Conservation (phyloP, 2,329 filamentous ascomycete species). For the Lasiodiplodia sp. region DNA sequence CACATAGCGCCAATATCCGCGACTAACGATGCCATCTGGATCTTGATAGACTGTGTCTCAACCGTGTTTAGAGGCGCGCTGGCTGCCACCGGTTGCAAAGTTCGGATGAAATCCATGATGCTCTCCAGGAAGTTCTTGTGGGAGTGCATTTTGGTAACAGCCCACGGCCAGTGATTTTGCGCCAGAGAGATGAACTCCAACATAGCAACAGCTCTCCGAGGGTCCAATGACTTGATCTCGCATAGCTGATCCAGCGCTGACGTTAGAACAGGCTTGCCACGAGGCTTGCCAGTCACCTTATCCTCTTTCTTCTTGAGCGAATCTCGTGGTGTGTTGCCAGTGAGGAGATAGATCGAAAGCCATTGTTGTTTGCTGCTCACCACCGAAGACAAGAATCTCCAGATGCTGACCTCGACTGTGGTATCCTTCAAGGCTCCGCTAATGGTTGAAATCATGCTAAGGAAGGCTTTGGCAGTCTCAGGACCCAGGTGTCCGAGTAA, state of each 20-base stretch:
- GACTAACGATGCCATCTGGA: slow-evolving; percentile 75
- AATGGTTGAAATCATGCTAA: slow-evolving; percentile 77
- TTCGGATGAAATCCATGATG: slow-evolving; percentile 73
- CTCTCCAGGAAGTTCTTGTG: slow-evolving; percentile 76
- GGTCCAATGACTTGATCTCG: slow-evolving; percentile 68
- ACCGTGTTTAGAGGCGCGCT: slow-evolving; percentile 51
- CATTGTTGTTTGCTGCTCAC: slow-evolving; percentile 92
- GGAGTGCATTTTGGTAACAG: slow-evolving; percentile 78
- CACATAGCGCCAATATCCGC: slow-evolving; percentile 92
- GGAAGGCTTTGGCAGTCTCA: slow-evolving; percentile 81
- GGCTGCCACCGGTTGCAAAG: slow-evolving; percentile 63
- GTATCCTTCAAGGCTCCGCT: slow-evolving; percentile 76
- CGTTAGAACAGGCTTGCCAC: slow-evolving; percentile 72
- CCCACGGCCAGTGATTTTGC: slow-evolving; percentile 96
- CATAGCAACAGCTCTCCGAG: slow-evolving; percentile 73
- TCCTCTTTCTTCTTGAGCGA: slow-evolving; percentile 62
- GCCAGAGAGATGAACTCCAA: slow-evolving; percentile 87
- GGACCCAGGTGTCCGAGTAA: slow-evolving; percentile 89
- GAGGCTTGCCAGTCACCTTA: slow-evolving; percentile 45
- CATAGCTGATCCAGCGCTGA: slow-evolving; percentile 76
- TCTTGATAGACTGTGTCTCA: slow-evolving; percentile 47
- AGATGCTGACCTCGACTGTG: slow-evolving; percentile 72
- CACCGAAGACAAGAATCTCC: slow-evolving; percentile 86
- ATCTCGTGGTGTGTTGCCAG: slow-evolving; percentile 83
- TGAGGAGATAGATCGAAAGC: slow-evolving; percentile 92